phyloP scores from a whole-genome alignment of 805 yeast species.

The Metschnikowia drakensbergensis region DNA sequence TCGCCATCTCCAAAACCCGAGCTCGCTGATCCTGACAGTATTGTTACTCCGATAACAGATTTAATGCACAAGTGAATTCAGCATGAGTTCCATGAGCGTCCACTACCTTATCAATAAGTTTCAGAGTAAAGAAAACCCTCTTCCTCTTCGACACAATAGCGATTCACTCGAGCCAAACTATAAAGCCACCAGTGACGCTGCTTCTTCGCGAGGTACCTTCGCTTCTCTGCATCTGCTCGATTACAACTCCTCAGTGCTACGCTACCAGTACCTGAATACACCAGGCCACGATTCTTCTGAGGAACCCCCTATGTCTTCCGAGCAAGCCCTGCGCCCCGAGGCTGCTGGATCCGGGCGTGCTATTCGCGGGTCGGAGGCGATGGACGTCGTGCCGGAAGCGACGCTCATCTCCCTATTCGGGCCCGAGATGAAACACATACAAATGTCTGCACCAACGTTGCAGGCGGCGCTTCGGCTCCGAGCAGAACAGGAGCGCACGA shows the following conservation, averaged over 20 bases:
- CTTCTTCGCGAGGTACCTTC: background rate
- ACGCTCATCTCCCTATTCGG: constrained; percentile 46
- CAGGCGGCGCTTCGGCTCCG: constrained; percentile 55
- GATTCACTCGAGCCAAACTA: constrained; percentile 1
- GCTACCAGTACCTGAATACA: background rate
- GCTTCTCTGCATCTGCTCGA: constrained; percentile 6
- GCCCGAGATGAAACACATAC: constrained; percentile 48
- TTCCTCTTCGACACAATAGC: background rate
- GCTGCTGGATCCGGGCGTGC: background rate
- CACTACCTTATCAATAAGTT: constrained; percentile 37
- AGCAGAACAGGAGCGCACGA: constrained; percentile 74
- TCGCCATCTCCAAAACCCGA: background rate
- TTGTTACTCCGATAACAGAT: background rate
- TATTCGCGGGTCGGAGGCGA: background rate
- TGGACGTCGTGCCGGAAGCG: constrained; percentile 12
- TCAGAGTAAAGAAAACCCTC: constrained; percentile 9
- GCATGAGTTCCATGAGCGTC: constrained; percentile 35
- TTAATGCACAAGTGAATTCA: background rate
- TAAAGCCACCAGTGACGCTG: background rate
- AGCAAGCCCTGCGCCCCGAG: background rate
- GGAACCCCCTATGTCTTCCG: constrained; percentile 4
- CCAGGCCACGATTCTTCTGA: background rate
- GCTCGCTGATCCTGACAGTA: background rate
- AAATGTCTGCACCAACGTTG: constrained; percentile 54
- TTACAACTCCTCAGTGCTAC: constrained; percentile 1